Evolutionary conservation across 1,284 basidiomycete genomes (phyloP).

Genomic region (Volvariella volvacea): DNA sequence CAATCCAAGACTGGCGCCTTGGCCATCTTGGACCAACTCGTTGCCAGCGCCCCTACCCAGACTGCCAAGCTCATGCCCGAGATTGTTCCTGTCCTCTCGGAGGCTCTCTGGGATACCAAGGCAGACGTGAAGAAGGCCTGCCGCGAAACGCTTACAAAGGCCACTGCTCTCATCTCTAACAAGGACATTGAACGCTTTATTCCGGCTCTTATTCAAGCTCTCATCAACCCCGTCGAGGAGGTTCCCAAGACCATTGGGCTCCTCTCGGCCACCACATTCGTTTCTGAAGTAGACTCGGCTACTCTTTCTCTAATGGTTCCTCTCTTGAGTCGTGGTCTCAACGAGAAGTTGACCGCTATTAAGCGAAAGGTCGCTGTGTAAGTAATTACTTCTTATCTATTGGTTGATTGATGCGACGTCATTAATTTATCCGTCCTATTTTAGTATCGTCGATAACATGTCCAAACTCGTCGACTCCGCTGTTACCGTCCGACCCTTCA

Average conservation of each 20-base stretch:
- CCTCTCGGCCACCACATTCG: slow-evolving; percentile 99
- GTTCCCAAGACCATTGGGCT: slow-evolving; percentile 94
- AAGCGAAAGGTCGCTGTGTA: slow-evolving; percentile 97
- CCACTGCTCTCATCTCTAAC: slow-evolving; percentile 93
- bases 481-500: slow-evolving; percentile 92
- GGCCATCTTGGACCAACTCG: slow-evolving; percentile 84
- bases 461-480: slow-evolving; percentile 95
- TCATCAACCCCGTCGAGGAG: slow-evolving; percentile 99
- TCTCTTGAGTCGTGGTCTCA: slow-evolving; percentile 92
- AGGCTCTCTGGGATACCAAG: slow-evolving; percentile 99
- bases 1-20: slow-evolving; percentile 95
- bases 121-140: slow-evolving; percentile 99
- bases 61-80: slow-evolving; percentile 91
- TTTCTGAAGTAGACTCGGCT: slow-evolving; percentile 99
- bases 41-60: slow-evolving; percentile 79
- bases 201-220: slow-evolving; percentile 94
- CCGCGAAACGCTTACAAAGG: slow-evolving; percentile 90
- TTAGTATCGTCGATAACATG: slow-evolving; percentile 95
- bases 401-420: slow-evolving; percentile 10
- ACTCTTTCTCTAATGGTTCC: slow-evolving; percentile 99
- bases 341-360: slow-evolving; percentile 90
- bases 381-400: slow-evolving; percentile 21
- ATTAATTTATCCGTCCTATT: slow-evolving; percentile 13
- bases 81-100: slow-evolving; percentile 92
- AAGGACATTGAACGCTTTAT: slow-evolving; percentile 99